A percentile compares a stretch with the other conserved stretches of the same genome.
Conservation (phyloP, 345 rosid genomes). For the Trapa incisa region DNA sequence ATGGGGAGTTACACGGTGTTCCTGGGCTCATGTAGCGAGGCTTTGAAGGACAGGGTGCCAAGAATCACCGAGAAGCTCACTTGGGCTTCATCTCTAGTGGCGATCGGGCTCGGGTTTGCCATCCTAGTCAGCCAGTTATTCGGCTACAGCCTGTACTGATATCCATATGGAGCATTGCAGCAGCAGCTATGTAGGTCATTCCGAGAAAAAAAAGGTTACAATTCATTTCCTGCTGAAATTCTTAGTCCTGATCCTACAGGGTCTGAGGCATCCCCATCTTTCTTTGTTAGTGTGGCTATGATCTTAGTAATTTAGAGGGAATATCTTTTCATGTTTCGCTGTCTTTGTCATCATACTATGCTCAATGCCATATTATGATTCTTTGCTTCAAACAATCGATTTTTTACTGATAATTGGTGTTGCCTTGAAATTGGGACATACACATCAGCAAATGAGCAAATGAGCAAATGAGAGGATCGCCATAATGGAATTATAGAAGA, state of each 20-base stretch:
- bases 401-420: no score
- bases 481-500: no score
- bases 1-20: constrained; percentile 97
- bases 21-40: constrained; percentile 79
- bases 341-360: not conserved
- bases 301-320: constrained; percentile 1
- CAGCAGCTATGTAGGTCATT: constrained; percentile 1
- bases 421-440: no score
- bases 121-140: constrained; percentile 79
- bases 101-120: constrained; percentile 75
- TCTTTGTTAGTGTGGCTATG: not conserved
- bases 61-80: constrained; percentile 92
- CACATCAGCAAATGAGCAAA: no score
- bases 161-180: not conserved
- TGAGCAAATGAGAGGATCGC: no score
- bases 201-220: not conserved
- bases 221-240: constrained; percentile 7
- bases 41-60: constrained; percentile 71
- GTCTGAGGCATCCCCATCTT: not conserved
- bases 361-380: no score
- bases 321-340: not conserved
- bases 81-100: constrained; percentile 85
- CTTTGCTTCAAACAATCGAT: no score
- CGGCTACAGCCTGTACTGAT: constrained; percentile 71
- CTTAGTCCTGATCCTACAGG: not conserved